phyloP scores from a whole-genome alignment of 768 basidiomycete species.

The Kwoniella sp. region DNA sequence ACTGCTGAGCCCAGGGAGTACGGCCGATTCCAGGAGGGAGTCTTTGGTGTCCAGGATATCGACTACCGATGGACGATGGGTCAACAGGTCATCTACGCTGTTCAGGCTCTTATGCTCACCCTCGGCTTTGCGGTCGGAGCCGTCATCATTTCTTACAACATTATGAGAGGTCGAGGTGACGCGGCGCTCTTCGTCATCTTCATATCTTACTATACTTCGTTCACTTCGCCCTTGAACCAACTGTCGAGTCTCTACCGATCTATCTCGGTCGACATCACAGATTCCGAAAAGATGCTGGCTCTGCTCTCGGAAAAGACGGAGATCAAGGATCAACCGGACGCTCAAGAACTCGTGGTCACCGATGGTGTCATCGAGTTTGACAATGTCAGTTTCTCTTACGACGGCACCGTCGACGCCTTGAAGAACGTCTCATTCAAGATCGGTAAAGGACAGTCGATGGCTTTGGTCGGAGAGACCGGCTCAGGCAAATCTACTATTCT shows the following conservation, averaged over 20 bases:
- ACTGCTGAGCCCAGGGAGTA: constrained; percentile 81
- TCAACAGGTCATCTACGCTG: constrained; percentile 71
- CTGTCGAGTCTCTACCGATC: constrained; percentile 76
- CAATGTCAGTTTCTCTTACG: constrained; percentile 82
- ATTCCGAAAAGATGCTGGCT: constrained; percentile 80
- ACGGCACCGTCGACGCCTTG: constrained; percentile 62
- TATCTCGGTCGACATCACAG: constrained; percentile 64
- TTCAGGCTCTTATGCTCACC: constrained; percentile 60
- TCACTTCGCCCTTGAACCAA: constrained; percentile 74
- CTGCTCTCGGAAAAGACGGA: constrained; percentile 80
- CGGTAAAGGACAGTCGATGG: constrained; percentile 81
- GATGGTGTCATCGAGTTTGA: constrained; percentile 87
- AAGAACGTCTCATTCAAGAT: constrained; percentile 83
- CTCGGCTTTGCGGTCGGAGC: constrained; percentile 79
- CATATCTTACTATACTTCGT: constrained; percentile 76
- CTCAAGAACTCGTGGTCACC: constrained; percentile 70
- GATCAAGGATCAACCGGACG: constrained; percentile 76
- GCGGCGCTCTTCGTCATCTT: constrained; percentile 75
- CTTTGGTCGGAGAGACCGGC: constrained; percentile 82
- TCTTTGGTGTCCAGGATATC: constrained; percentile 71
- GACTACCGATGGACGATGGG: constrained; percentile 76
- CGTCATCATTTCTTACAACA: constrained; percentile 72
- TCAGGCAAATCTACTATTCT: constrained; percentile 71
- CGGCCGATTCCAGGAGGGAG: constrained; percentile 69
- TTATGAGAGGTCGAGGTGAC: constrained; percentile 63